A percentile compares a stretch with the other conserved stretches of the same genome.
Conservation (phyloP, 768 basidiomycete genomes). For the Kwoniella dejecticola region DNA sequence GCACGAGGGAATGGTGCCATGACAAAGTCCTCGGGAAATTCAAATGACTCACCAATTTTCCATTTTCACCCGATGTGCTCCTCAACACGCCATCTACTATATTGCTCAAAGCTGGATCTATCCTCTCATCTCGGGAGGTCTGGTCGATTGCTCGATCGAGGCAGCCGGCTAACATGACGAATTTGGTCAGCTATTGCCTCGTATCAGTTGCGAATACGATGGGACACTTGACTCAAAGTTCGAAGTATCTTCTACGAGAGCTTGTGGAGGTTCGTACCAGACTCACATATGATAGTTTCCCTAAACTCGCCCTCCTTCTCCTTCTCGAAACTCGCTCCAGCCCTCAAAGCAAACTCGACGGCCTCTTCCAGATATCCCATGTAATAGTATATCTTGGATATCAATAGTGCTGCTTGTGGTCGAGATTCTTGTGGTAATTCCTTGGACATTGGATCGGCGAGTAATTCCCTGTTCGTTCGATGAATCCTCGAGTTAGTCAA, state of each 20-base stretch:
- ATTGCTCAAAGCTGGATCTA: conserved; percentile 75
- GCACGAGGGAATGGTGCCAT: conserved; percentile 42
- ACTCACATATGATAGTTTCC: conserved; percentile 91
- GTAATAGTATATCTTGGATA: conserved; percentile 98
- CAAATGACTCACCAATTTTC: conserved; percentile 70
- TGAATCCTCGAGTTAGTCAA: neutral
- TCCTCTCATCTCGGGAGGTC: conserved; percentile 65
- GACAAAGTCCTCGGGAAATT: too few relatives aligned
- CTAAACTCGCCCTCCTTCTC: conserved; percentile 73
- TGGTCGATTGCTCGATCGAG: conserved; percentile 88
- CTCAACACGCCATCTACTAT: conserved; percentile 89
- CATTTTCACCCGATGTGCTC: conserved; percentile 81
- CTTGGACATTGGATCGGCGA: conserved; percentile 74
- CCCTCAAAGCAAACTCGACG: conserved; percentile 88
- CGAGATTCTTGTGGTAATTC: conserved; percentile 72
- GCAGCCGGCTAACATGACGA: conserved; percentile 70
- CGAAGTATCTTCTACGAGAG: too few relatives aligned
- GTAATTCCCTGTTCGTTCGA: conserved; percentile 68
- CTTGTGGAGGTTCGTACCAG: neutral
- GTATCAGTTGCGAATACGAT: too few relatives aligned
- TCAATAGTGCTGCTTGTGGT: conserved; percentile 81
- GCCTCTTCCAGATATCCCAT: conserved; percentile 94
- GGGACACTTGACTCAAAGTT: too few relatives aligned
- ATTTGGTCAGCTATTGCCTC: neutral
- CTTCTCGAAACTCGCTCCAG: conserved; percentile 78